Base-by-base conservation (phyloP, 2,329 filamentous ascomycete genomes). In the Ceratocystis ficicola region DNA sequence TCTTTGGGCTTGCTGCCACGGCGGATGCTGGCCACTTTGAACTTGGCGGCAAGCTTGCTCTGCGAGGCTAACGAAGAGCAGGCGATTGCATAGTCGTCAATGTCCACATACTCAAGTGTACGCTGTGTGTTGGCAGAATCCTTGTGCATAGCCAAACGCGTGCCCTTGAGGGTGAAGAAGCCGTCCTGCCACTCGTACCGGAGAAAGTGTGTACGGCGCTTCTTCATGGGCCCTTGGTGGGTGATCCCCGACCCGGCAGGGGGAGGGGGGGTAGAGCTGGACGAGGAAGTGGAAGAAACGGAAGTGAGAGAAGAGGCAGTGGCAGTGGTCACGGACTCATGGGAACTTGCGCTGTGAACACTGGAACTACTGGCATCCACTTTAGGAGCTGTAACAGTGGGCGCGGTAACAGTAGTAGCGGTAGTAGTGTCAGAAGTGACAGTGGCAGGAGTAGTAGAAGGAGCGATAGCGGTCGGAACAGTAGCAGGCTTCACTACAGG, bases 121-220 rank as follows among this genome's bases (percentile, higher is more conserved):
- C 80, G 80, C 70, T 81, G 79, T 41, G 79, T 70, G 63, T 76
- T 75, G 63, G 74, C 72, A 44, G 75, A 76, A 69, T 88, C 83
- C 72, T 87, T 85, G 79, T 92, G 89, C 83, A 93, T 87, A 65
- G 87, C 86, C 46, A 90, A 80, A 32, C 84, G 83, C 30, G 86
- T 89, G 67, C 87, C 87, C 71, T 86, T 86, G 69, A 96, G 86
- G 30, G 89, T 90, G 74, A 94, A 95, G 78, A 93, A 94, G 70
- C 90, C 87, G 74, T 95, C 89, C 72, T 91, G 85, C 92, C 92
- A 96, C 77, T 96, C 92, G 75, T 95, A 89, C 55, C 90, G 89
- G 68, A 96, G 83, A 79, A 96, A 86, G 72, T 86, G 86, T 44
- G 88, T 95, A 78, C 90, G 90, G 73, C 93, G 89, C 80, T 95